Evolutionary conservation across 2,329 filamentous ascomycete species (phyloP).

Genomic region (Ustilaginoidea virens): DNA sequence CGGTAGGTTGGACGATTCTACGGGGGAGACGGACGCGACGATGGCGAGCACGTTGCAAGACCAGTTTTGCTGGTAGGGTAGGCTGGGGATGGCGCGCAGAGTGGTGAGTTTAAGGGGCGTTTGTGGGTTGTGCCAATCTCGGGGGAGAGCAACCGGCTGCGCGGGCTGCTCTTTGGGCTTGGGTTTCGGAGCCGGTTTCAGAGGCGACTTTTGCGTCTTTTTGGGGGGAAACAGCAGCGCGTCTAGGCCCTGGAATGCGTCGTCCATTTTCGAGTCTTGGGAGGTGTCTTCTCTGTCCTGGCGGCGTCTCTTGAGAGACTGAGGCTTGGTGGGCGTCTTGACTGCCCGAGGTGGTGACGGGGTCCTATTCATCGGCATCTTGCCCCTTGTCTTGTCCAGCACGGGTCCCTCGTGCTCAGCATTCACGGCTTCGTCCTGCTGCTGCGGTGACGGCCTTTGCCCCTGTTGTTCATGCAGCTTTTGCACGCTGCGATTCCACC

Average conservation of each 20-base stretch:
- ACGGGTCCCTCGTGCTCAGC: background rate
- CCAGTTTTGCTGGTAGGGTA: constrained; percentile 44
- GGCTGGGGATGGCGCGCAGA: constrained; percentile 30
- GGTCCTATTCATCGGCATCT: too few relatives aligned
- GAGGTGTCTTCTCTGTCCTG: constrained; percentile 2
- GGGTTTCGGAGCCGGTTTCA: constrained; percentile 2
- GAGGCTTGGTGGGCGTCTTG: background rate
- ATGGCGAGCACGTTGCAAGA: constrained; percentile 38
- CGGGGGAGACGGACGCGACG: constrained; percentile 27
- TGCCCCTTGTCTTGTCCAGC: too few relatives aligned
- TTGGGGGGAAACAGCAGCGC: constrained; percentile 15
- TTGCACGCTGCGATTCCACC: constrained; percentile 29
- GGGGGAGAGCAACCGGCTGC: constrained; percentile 21
- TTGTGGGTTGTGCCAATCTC: constrained; percentile 24
- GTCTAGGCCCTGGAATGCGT: constrained; percentile 23
- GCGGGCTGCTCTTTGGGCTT: constrained; percentile 1
- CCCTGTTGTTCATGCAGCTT: constrained; percentile 6
- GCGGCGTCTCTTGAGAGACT: background rate
- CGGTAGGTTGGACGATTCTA: constrained; percentile 32
- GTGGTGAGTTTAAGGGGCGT: constrained; percentile 35
- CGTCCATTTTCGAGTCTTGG: constrained; percentile 14
- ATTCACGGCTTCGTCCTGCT: background rate
- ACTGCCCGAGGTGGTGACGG: background rate
- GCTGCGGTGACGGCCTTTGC: background rate
- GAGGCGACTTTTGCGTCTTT: constrained; percentile 2